Evolutionary conservation across 2,329 filamentous ascomycete genomes (phyloP).

Genomic region (Botryotinia globosa): DNA sequence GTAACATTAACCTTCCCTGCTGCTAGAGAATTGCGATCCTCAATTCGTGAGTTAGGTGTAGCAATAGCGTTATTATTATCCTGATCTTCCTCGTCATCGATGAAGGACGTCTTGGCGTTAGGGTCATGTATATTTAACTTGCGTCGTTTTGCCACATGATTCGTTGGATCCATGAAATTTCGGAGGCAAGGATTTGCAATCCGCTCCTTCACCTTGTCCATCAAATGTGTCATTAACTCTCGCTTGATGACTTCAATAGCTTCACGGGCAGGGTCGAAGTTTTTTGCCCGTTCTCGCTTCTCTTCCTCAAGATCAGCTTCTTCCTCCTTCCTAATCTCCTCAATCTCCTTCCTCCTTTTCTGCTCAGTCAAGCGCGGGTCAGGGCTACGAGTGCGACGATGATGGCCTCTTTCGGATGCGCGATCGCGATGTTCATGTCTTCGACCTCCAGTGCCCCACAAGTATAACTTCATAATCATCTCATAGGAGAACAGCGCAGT

Average conservation of each 20-base stretch:
- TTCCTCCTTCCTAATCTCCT: slow-evolving; percentile 67
- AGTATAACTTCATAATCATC: slow-evolving; percentile 84
- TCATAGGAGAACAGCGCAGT: slow-evolving; percentile 86
- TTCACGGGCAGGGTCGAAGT: slow-evolving; percentile 86
- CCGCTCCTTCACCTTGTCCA: slow-evolving; percentile 84
- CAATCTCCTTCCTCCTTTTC: slow-evolving; percentile 62
- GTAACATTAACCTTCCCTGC: slow-evolving; percentile 58
- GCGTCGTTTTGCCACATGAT: slow-evolving; percentile 75
- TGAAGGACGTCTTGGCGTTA: slow-evolving; percentile 54
- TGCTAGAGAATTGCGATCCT: slow-evolving; percentile 49
- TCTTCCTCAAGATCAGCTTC: slow-evolving; percentile 85
- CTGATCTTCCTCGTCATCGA: slow-evolving; percentile 58
- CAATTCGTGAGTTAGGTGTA: slow-evolving; percentile 60
- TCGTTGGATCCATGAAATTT: slow-evolving; percentile 76
- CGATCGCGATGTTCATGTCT: slow-evolving; percentile 23
- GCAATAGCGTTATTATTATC: slow-evolving; percentile 58
- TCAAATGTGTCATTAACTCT: slow-evolving; percentile 81
- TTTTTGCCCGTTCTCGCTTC: slow-evolving; percentile 79
- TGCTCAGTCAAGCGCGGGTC: slow-evolving; percentile 43
- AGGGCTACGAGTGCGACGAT: slow-evolving; percentile 46
- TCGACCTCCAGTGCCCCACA: slow-evolving; percentile 32
- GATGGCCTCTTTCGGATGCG: slow-evolving; percentile 24
- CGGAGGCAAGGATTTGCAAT: slow-evolving; percentile 79
- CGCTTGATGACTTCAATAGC: slow-evolving; percentile 74
- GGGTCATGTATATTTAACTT: slow-evolving; percentile 75